Conservation (phyloP, 176 grass and related monocot genomes). For the Pontederia crassipes region DNA sequence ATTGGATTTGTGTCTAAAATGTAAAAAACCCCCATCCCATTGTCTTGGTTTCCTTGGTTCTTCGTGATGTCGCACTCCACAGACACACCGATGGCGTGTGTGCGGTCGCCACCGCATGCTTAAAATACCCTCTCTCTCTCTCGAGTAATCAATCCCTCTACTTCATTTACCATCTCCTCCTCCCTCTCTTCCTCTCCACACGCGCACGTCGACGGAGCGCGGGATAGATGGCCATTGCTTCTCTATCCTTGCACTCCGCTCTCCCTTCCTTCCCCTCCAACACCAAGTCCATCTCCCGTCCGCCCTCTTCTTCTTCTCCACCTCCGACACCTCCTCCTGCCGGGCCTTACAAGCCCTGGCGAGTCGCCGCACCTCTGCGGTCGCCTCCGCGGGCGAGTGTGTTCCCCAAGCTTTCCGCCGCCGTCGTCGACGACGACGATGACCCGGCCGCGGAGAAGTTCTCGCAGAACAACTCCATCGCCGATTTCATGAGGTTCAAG, state of each 20-base stretch:
- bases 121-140: not conserved
- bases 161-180: not conserved
- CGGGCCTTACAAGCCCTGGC: not conserved
- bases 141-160: too few relatives aligned
- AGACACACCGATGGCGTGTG: not conserved
- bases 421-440: not conserved
- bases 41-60: too few relatives aligned
- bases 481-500: slow-evolving; percentile 67
- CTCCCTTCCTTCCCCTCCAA: not conserved
- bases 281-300: slow-evolving; percentile 32
- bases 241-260: not conserved
- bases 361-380: not conserved
- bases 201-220: not conserved
- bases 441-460: slow-evolving; percentile 21
- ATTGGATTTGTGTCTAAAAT: too few relatives aligned
- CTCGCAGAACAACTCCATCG: slow-evolving; percentile 32
- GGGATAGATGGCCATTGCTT: not conserved
- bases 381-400: not conserved
- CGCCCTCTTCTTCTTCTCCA: slow-evolving; percentile 16
- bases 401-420: slow-evolving; percentile 5
- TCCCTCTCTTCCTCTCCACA: not conserved
- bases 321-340: not conserved
- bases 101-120: not conserved
- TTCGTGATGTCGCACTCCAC: not conserved
- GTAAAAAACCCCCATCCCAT: too few relatives aligned